phyloP scores from a whole-genome alignment of 2,329 filamentous ascomycete species.

The Paracorniculantispora psalliotae region DNA sequence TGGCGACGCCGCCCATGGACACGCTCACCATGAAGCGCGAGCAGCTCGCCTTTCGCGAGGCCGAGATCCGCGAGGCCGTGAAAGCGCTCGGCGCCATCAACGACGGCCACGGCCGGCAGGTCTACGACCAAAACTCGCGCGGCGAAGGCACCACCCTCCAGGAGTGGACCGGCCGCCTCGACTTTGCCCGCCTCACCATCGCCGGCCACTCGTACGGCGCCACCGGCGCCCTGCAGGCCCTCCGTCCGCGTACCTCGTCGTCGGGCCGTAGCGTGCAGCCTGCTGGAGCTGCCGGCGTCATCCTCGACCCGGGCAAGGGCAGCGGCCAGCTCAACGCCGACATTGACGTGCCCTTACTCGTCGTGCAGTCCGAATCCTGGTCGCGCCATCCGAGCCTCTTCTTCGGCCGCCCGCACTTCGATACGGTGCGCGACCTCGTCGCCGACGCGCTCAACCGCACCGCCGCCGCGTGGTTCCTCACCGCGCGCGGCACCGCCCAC shows the following conservation, averaged over 20 bases:
- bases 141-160: slow-evolving; percentile 42
- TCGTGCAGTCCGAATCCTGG: slow-evolving; percentile 63
- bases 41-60: slow-evolving; percentile 46
- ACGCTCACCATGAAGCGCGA: slow-evolving; percentile 35
- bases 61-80: slow-evolving; percentile 44
- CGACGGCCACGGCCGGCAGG: slow-evolving; percentile 29
- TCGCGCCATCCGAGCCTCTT: slow-evolving; percentile 52
- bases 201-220: slow-evolving; percentile 63
- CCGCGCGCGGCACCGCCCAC: slow-evolving; percentile 51
- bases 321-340: slow-evolving; percentile 58
- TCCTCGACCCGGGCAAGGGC: slow-evolving; percentile 61
- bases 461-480: slow-evolving; percentile 49
- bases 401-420: slow-evolving; percentile 60
- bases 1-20: slow-evolving; percentile 29
- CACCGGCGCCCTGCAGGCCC: slow-evolving; percentile 55
- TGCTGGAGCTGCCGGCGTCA: slow-evolving; percentile 54
- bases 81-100: slow-evolving; percentile 37
- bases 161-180: slow-evolving; percentile 49
- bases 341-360: slow-evolving; percentile 52
- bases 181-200: slow-evolving; percentile 49
- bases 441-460: slow-evolving; percentile 38
- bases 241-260: slow-evolving; percentile 36
- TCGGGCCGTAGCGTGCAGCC: slow-evolving; percentile 21
- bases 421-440: slow-evolving; percentile 54
- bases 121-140: slow-evolving; percentile 39